A percentile compares a stretch with the other conserved stretches of the same genome.
Evolutionary conservation across 2,329 filamentous ascomycete species (phyloP).

Genomic region (Lithohypha guttulata): DNA sequence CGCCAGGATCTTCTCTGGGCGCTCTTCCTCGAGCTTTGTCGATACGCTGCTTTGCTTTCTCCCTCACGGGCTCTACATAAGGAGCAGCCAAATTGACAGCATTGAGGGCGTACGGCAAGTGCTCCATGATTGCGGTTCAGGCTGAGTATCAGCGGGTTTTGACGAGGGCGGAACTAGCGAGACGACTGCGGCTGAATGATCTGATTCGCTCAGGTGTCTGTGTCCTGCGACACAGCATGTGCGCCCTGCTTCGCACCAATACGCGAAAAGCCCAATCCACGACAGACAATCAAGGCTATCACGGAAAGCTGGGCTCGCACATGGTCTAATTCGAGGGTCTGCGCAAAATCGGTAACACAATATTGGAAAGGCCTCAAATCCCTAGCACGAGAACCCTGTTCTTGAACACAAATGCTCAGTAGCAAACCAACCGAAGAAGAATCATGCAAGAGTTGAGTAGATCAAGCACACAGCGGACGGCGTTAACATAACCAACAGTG

Average conservation of each 20-base stretch:
- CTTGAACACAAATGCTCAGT: no score
- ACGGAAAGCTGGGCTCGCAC: no score
- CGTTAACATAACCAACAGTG: no score
- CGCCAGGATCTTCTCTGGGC: slow-evolving; percentile 14
- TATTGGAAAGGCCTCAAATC: no score
- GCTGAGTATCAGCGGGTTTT: neutral
- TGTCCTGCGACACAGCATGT: neutral
- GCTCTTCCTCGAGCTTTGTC: slow-evolving; percentile 16
- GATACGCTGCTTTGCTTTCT: slow-evolving; percentile 16
- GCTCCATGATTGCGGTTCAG: slow-evolving; percentile 9
- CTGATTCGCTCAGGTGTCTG: neutral
- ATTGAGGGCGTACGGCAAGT: slow-evolving; percentile 15
- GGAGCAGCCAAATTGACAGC: slow-evolving; percentile 16
- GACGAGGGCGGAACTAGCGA: neutral
- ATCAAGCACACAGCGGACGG: no score
- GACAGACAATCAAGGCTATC: no score
- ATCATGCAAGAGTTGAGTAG: no score
- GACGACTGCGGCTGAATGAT: neutral
- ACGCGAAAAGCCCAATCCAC: no score
- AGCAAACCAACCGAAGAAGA: no score
- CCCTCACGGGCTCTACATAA: slow-evolving; percentile 19
- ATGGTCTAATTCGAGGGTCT: no score
- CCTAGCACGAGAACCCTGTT: no score
- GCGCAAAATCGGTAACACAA: no score
- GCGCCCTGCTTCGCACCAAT: slow-evolving; percentile 6